Base-by-base conservation (phyloP, 768 basidiomycete species). In the Suillus clintonianus region DNA sequence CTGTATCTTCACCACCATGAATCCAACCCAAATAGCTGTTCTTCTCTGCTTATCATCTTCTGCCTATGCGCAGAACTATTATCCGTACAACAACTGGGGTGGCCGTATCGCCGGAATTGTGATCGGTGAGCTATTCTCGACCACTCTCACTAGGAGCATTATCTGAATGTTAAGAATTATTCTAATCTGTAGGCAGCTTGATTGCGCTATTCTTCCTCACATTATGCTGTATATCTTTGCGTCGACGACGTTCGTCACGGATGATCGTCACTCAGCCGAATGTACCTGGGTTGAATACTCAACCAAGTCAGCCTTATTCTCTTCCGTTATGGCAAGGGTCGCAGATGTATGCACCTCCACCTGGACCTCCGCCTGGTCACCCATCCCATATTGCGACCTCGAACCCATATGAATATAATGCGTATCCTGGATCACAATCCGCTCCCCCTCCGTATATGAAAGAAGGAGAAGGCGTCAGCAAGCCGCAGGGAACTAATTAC, bases 21-120 rank as follows among this genome's bases (percentile, higher is more conserved):
- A 15, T 42, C 14, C 43, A 61, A 24, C 10, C 4, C 15, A 30
- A 36, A 22, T 59, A 32, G 32, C n/a, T 30, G 2, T 63, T 47
- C 0, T 74, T n/a, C 48, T 53, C n/a, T 43, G 13, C 30, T 50
- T 58, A 39, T 59, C 56, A 19, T 58, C 36, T 36, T 42, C 32
- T 51, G 71, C 57, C 4, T 43, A 17, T 6, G 71, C 73, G 13
- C 70, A 73, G 30, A 3, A 0, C 9, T 0, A 15, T 24, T 13
- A 60, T 61, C 34, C 64, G 62, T 67, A 64, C 58, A 24, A 55
- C 39, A 61, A 67, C 32, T 47, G 58, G 32, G 17, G 39, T 45
- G 71, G 63, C 5, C 70, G 75, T 24, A 72, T 75, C 61, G 68
- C 37, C 19, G 74, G 68, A 14, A 51, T 75, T 5, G 67, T 68